Base-by-base conservation (phyloP, 768 basidiomycete genomes). In the Termitomyces bulborhizus region DNA sequence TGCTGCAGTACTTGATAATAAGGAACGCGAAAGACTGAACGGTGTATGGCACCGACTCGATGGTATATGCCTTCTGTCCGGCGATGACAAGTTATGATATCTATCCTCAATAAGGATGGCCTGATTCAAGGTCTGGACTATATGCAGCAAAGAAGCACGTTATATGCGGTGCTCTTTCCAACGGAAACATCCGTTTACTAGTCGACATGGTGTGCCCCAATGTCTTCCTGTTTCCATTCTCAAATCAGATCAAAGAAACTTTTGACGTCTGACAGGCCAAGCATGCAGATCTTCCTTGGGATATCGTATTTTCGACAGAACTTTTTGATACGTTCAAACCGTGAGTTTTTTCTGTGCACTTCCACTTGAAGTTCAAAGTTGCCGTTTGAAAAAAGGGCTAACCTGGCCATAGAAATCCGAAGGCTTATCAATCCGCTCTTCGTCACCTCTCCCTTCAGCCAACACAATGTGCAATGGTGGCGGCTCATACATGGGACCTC, bases 301-400 rank as follows among this genome's bases (percentile, higher is more conserved):
- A 87, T 54, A 71, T 73, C 1, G 67, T 88, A 21, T 76, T 88
- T 53, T 84, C 84, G 0, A 70, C 77, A 1, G 83, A 85, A 53
- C 68, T 87, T 16, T 82, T 86, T 47, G 71, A 73, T 8, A 76
- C 78, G 0, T 87, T 79, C 71, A 88, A 88, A 63, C 83, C 86
- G 85, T 86, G 43, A 39, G 81, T 68, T 39, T 40, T 7, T 18
- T 40, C 27, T n/a, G 37, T 32, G 3, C 31, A 48, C 18, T 21
- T 37, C 24, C 16, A 34, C 13, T 11, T 21, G 12, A 12, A 34
- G 34, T 34, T 34, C 34, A 21, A 21, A 29, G 13, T 31, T 21
- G 31, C 24, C 11, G 21, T 34, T 0, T 32, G n/a, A n/a, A 16
- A 53, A 18, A n/a, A 9, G 13, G 27, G 32, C 21, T 51, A 32